Evolutionary conservation across 345 rosid genomes (phyloP).

Genomic region (Hypericum perforatum): DNA sequence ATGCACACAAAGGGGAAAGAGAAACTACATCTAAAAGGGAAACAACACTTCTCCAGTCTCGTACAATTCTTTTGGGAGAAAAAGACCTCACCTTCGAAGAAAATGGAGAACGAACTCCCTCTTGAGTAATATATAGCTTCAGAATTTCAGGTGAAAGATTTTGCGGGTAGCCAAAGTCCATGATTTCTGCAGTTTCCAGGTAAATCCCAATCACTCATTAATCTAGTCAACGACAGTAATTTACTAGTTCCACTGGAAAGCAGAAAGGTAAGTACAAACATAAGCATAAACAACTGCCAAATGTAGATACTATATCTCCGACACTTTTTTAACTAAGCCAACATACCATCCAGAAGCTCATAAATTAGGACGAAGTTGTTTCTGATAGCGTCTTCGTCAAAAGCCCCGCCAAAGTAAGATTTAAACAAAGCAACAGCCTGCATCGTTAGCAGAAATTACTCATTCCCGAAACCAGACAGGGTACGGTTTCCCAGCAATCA

Average conservation of each 20-base stretch:
- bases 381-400: conserved; percentile 95
- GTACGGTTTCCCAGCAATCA: too few species aligned
- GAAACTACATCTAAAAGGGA: background rate
- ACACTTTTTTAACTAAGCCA: background rate
- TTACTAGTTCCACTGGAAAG: too few species aligned
- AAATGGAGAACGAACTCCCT: conserved; percentile 95
- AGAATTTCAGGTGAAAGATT: conserved; percentile 96
- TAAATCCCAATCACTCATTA: background rate
- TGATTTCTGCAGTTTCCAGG: conserved; percentile 54
- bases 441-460: conserved; percentile 3
- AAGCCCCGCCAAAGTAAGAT: conserved; percentile 96
- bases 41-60: background rate
- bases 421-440: conserved; percentile 96
- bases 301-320: background rate
- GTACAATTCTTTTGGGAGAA: background rate
- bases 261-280: background rate
- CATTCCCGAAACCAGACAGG: too few species aligned
- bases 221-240: too few species aligned
- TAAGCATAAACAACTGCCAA: too few species aligned
- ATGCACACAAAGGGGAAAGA: conserved; percentile 5
- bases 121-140: conserved; percentile 95
- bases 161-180: conserved; percentile 97
- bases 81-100: conserved; percentile 69
- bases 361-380: conserved; percentile 95
- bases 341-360: conserved; percentile 88